These are phyloP conservation scores for Diphasiastrum complanatum DNA, from an alignment of 83 land plant species.

Conservation along the genomic window DNA sequence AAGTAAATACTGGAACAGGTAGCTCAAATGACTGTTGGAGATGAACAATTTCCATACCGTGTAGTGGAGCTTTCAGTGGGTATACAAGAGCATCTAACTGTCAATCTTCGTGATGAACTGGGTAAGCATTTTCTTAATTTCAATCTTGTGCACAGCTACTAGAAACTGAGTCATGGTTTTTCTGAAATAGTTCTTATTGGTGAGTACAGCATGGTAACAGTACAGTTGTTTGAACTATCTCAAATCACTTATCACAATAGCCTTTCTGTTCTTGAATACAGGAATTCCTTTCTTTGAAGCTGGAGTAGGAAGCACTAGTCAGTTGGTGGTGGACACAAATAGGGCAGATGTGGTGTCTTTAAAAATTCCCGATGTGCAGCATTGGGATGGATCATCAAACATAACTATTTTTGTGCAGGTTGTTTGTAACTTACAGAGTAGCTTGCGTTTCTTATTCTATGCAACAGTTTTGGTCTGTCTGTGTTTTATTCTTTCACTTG, in stretches of 20 bases:
- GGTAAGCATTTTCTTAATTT: slow-evolving; percentile 28
- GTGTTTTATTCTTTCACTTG: neutral
- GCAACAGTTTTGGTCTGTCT: neutral
- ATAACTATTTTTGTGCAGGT: slow-evolving; percentile 32
- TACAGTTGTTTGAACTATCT: neutral
- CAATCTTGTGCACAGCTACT: neutral
- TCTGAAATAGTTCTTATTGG: slow-evolving; percentile 2
- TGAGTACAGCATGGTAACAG: no score
- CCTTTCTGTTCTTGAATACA: slow-evolving; percentile 12
- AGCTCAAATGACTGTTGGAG: slow-evolving; percentile 29
- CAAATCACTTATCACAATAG: neutral
- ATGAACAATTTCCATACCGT: slow-evolving; percentile 17
- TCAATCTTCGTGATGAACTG: slow-evolving; percentile 42
- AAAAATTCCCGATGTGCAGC: slow-evolving; percentile 12
- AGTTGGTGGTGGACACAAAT: slow-evolving; percentile 41
- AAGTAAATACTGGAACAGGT: slow-evolving; percentile 22
- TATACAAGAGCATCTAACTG: slow-evolving; percentile 35
- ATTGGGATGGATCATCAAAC: neutral
- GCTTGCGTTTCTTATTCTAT: neutral
- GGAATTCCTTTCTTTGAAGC: slow-evolving; percentile 61
- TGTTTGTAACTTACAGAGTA: neutral
- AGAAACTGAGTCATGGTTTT: neutral
- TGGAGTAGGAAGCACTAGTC: slow-evolving; percentile 24
- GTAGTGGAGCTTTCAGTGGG: slow-evolving; percentile 44
- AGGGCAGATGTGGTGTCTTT: slow-evolving; percentile 48